Evolutionary conservation across 2,329 filamentous ascomycete genomes (phyloP).

Genomic region (Amesomyces nigricolor): DNA sequence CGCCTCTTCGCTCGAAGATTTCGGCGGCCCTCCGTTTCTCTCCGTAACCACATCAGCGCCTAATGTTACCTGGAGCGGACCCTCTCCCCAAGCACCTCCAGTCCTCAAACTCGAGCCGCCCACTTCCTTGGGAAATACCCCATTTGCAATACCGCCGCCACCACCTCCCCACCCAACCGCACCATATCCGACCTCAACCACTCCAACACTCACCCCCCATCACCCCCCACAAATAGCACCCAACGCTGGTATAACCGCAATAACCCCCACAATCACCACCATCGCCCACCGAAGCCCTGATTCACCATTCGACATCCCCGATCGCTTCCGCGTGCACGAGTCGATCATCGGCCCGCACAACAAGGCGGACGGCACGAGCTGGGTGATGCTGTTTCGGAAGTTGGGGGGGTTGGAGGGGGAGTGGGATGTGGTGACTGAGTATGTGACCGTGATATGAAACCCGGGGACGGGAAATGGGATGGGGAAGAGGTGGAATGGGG

Average conservation of each 20-base stretch:
- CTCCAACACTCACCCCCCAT: not conserved
- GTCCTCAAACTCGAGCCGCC: conserved; percentile 21
- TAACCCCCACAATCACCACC: conserved; percentile 7
- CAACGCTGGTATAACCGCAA: too few relatives aligned
- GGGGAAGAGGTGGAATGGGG: not conserved
- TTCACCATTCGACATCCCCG: conserved; percentile 32
- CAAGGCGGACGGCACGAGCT: conserved; percentile 29
- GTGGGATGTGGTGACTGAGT: conserved; percentile 31
- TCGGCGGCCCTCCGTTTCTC: not conserved
- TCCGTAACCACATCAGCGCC: conserved; percentile 11
- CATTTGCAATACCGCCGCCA: conserved; percentile 3
- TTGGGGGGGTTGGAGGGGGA: conserved; percentile 26
- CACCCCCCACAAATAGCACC: not conserved
- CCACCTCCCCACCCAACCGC: not conserved
- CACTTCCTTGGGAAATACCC: conserved; percentile 14
- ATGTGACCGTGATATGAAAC: conserved; percentile 21
- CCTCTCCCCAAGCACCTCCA: conserved; percentile 8
- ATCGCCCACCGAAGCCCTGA: conserved; percentile 22
- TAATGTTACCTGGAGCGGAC: conserved; percentile 2
- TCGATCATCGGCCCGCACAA: conserved; percentile 30
- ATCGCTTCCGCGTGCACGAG: conserved; percentile 30
- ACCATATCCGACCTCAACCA: not conserved
- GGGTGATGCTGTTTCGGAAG: conserved; percentile 31
- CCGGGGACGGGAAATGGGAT: too few relatives aligned
- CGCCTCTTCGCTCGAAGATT: conserved; percentile 23